A percentile compares a stretch with the other conserved stretches of the same genome.
These are phyloP conservation scores for Beta macrorhiza DNA, from an alignment of 179 eudicot genomes.

Conservation along the genomic window DNA sequence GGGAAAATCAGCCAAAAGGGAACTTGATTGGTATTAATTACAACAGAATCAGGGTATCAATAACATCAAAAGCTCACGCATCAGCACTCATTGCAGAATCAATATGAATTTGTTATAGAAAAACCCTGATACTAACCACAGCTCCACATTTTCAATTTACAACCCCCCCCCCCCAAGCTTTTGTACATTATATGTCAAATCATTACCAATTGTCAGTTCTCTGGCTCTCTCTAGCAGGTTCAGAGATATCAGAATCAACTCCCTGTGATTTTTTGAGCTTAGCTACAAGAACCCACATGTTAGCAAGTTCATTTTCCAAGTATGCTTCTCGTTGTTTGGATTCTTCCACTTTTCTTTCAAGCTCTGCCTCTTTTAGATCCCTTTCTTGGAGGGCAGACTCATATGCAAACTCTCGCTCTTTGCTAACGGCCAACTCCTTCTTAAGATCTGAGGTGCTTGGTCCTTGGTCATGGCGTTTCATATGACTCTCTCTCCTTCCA, in stretches of 20 bases:
- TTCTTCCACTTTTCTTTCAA: conserved; percentile 73
- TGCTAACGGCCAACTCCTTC: conserved; percentile 68
- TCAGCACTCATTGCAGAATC: conserved; percentile 1
- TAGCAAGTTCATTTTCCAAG: conserved; percentile 95
- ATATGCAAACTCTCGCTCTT: conserved; percentile 74
- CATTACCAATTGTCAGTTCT: conserved; percentile 32
- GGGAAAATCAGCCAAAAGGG: conserved; percentile 9
- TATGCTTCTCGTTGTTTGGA: conserved; percentile 94
- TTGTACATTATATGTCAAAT: conserved; percentile 27
- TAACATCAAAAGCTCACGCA: conserved; percentile 20
- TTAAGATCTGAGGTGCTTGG: conserved; percentile 52
- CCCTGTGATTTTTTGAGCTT: conserved; percentile 88
- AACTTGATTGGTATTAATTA: conserved; percentile 22
- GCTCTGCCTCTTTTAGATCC: conserved; percentile 69
- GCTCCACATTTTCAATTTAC: conserved; percentile 28
- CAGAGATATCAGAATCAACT: conserved; percentile 49
- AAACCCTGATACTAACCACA: conserved; percentile 19
- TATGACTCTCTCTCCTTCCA: conserved; percentile 58
- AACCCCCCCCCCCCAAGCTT: conserved; percentile 7
- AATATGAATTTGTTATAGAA: not conserved
- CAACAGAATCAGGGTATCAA: conserved; percentile 26
- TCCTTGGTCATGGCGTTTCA: conserved; percentile 63
- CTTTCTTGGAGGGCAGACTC: conserved; percentile 79
- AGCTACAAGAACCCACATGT: conserved; percentile 98
- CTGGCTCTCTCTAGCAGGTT: conserved; percentile 35